Base-by-base conservation (phyloP, 495 filamentous ascomycete genomes). In the Monascus purpureus region DNA sequence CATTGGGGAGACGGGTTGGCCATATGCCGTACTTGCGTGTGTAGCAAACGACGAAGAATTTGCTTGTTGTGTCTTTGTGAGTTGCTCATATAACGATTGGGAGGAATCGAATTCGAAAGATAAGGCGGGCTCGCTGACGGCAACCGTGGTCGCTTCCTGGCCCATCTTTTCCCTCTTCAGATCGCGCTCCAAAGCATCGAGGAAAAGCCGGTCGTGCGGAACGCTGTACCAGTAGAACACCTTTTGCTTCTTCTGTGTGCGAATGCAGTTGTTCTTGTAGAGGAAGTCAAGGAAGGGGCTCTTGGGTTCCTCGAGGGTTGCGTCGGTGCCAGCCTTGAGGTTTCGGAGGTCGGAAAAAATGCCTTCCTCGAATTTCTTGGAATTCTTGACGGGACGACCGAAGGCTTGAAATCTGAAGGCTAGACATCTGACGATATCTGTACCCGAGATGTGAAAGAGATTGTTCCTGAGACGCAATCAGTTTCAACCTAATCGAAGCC, bases 191-290 rank as follows among this genome's bases (percentile, higher is more conserved):
- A 97, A 66, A 27, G 90, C 90, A 66, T 97, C 90, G 34, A 96
- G 75, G 60, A 97, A 97, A 24, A 97, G 75, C 20, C 90, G 75
- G 62, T 97, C 90, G 55, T 97, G 90, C 5, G 90, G 90, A 33
- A 97, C 90, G 61, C 87, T 94, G 57, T 97, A 97, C 90, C 90
- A 97, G 61, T 95, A 97, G 47, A 97, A 97, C 42, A 97, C 90
- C 67, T 97, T 97, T 51, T 97, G 90, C 71, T 97, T 97, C 74
- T 97, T 97, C 59, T 97, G 90, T 16, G 90, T 97, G 41, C 90
- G 74, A 46, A 97, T 97, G 71, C 90, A 97, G 59, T 97, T 97
- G 68, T 97, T 96, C 72, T 97, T 97, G 69, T 96, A 97, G 30
- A 97, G 68, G 60, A 96, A 97, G 53, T 97, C 90, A 31, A 97